Evolutionary conservation across 2,329 filamentous ascomycete genomes (phyloP).

Genomic region (Epichloe brachyelytri): DNA sequence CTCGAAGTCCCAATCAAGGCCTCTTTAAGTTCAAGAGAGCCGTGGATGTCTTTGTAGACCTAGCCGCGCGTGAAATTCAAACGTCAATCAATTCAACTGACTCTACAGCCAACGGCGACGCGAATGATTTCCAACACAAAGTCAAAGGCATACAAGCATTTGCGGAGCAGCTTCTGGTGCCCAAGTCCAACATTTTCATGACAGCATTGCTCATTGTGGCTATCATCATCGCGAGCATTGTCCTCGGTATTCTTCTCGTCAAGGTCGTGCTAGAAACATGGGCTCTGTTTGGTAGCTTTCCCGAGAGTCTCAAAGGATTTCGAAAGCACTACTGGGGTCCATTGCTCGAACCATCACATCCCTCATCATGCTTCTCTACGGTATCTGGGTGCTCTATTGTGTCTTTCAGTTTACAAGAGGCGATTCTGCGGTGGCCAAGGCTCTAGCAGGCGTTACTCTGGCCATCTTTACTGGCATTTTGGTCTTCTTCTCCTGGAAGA

Average conservation of each 20-base stretch:
- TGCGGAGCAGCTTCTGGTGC: slow-evolving; percentile 73
- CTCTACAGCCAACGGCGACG: slow-evolving; percentile 13
- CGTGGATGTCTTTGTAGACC: slow-evolving; percentile 28
- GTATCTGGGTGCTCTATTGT: slow-evolving; percentile 91
- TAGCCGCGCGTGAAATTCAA: slow-evolving; percentile 41
- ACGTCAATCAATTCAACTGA: slow-evolving; percentile 30
- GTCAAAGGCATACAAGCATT: slow-evolving; percentile 72
- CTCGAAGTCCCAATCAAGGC: slow-evolving; percentile 26
- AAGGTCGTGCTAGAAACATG: slow-evolving; percentile 87
- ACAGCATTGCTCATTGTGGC: slow-evolving; percentile 81
- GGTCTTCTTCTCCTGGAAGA: slow-evolving; percentile 73
- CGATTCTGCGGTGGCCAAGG: slow-evolving; percentile 87
- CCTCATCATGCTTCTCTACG: slow-evolving; percentile 82
- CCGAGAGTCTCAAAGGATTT: slow-evolving; percentile 67
- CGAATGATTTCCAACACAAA: slow-evolving; percentile 26
- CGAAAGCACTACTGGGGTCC: slow-evolving; percentile 91
- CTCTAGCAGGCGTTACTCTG: slow-evolving; percentile 71
- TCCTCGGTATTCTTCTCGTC: slow-evolving; percentile 73
- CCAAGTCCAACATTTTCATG: slow-evolving; percentile 90
- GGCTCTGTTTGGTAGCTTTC: slow-evolving; percentile 82
- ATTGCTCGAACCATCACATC: slow-evolving; percentile 82
- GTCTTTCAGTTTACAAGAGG: slow-evolving; percentile 89
- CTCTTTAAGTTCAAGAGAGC: slow-evolving; percentile 42
- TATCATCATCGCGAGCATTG: slow-evolving; percentile 72
- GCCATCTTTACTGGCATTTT: slow-evolving; percentile 68